Evolutionary conservation across 1,139 yeast species (phyloP), one percentile per base, ranked within the genome.

Genomic region (Pichia sp.): DNA sequence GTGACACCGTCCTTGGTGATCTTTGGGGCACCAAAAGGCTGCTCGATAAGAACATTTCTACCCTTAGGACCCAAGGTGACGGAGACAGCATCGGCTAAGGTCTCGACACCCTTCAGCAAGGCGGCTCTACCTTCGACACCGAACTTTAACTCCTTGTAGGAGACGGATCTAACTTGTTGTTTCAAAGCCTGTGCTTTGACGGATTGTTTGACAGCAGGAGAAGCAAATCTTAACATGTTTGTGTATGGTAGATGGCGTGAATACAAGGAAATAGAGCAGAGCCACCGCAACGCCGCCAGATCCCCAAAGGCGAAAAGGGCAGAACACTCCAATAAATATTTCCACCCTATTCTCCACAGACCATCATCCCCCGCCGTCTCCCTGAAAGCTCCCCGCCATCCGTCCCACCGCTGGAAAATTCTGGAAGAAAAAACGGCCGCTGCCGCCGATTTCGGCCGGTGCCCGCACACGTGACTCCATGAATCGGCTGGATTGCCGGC

Each of bases 1-100:
- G 99, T 93, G 57, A 93, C 99, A 84, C 99, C 99, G 73, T 93
- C 99, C 79, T 93, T 93, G 76, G 99, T 93, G 80, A 93, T 93
- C 80, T 93, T 93, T 70, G 99, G 99, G 50, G 97, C 82, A 59
- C 99, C 99, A 63, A 90, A 93, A 61, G 90, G 89, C 76, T 93
- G 99, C 76, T 93, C 99, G 69, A 93, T 93, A 68, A 93, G 82
- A 51, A 93, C 99, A 69, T 93, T 93, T 76, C 99, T 87, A 70
- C 99, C 99, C 76, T 93, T 93, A 70, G 99, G 99, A 59, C 99
- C 99, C 63, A 93, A 79, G 47, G 99, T 93, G 57, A 95, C 97
- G 43, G 96, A 87, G 56, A 93, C 99, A 31, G 99, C 99, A 70
- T 90, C 95, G 54, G 98, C 99, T 66, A 93, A 80, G 56, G 95